Conservation (phyloP, 768 basidiomycete genomes). For the Baorangia bicolor region DNA sequence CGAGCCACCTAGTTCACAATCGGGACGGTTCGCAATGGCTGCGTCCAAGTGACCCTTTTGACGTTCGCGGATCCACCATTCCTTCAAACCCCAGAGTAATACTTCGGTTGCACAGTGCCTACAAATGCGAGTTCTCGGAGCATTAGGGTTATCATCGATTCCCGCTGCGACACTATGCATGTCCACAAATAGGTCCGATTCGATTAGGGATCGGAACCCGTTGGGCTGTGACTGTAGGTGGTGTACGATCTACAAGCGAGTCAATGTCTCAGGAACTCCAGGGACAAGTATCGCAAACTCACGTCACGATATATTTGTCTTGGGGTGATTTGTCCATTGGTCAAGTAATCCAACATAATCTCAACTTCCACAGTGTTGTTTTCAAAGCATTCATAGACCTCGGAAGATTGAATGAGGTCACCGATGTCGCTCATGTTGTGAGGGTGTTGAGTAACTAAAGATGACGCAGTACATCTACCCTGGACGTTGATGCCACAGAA, state of each 20-base stretch:
- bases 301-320: slow-evolving; percentile 78
- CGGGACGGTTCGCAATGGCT: slow-evolving; percentile 53
- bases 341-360: slow-evolving; percentile 79
- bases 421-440: slow-evolving; percentile 64
- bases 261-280: slow-evolving; percentile 4
- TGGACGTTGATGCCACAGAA: slow-evolving; percentile 83
- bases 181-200: slow-evolving; percentile 69
- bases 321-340: slow-evolving; percentile 58
- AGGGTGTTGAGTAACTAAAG: slow-evolving; percentile 59
- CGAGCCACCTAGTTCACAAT: slow-evolving; percentile 62
- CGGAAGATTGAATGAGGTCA: slow-evolving; percentile 76
- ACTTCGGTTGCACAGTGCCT: slow-evolving; percentile 74
- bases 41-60: slow-evolving; percentile 64
- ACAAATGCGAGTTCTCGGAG: slow-evolving; percentile 63
- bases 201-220: slow-evolving; percentile 65
- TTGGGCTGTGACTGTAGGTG: slow-evolving; percentile 59
- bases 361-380: slow-evolving; percentile 80
- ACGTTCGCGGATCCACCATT: slow-evolving; percentile 83
- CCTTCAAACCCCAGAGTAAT: slow-evolving; percentile 70
- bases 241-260: slow-evolving; percentile 51
- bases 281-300: slow-evolving; percentile 11
- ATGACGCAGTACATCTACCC: slow-evolving; percentile 64
- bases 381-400: slow-evolving; percentile 79
- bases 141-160: slow-evolving; percentile 53
- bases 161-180: slow-evolving; percentile 58